Evolutionary conservation across 2,329 filamentous ascomycete species (phyloP).

Genomic region (Curvularia lunata): DNA sequence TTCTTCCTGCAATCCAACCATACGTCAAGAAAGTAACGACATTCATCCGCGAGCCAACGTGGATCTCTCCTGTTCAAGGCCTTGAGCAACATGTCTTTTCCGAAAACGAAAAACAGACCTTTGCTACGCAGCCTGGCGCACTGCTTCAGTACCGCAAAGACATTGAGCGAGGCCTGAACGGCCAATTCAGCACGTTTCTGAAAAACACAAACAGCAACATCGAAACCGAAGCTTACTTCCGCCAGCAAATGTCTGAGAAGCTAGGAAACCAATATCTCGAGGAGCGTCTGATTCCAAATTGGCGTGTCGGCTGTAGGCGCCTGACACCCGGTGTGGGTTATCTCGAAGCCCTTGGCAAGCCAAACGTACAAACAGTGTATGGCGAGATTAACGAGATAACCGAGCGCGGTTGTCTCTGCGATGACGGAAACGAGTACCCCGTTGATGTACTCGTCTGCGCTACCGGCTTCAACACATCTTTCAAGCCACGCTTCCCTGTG

Average conservation of each 20-base stretch:
- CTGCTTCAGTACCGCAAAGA: constrained; percentile 53
- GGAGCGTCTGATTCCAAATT: constrained; percentile 44
- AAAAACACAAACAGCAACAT: constrained; percentile 51
- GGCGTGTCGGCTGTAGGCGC: constrained; percentile 51
- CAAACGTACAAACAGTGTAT: constrained; percentile 53
- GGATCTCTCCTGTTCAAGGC: constrained; percentile 57
- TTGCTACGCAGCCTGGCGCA: constrained; percentile 50
- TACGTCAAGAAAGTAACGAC: constrained; percentile 55
- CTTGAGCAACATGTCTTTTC: constrained; percentile 54
- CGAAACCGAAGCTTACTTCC: constrained; percentile 53
- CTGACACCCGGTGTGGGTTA: constrained; percentile 55
- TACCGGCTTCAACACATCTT: constrained; percentile 48
- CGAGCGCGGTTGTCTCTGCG: constrained; percentile 48
- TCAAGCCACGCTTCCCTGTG: constrained; percentile 56
- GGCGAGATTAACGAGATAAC: constrained; percentile 45
- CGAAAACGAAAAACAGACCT: constrained; percentile 51
- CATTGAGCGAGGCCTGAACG: constrained; percentile 56
- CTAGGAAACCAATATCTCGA: constrained; percentile 38
- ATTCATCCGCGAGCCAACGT: constrained; percentile 60
- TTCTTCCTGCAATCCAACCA: constrained; percentile 57
- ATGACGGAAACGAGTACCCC: constrained; percentile 44
- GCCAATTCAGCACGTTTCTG: constrained; percentile 57
- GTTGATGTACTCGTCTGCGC: constrained; percentile 49
- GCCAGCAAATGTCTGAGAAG: constrained; percentile 55
- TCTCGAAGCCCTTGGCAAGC: constrained; percentile 51